Percentiles rank a stretch among this genome's conserved stretches.
phyloP scores from a whole-genome alignment of 345 rosid genomes.

The Abelmoschus esculentus region DNA sequence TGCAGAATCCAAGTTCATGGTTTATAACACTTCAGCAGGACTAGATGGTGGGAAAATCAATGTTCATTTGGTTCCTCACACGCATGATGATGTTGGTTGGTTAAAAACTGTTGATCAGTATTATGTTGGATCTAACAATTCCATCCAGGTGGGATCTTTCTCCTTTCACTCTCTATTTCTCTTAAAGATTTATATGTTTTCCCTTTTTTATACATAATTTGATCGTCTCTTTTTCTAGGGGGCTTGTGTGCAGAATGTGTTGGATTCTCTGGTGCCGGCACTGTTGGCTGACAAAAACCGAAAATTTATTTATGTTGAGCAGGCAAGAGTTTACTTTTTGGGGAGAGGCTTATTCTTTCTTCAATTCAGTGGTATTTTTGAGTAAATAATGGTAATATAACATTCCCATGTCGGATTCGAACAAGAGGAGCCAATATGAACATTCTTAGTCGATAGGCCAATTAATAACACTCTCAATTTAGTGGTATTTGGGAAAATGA shows the following conservation, averaged over 20 bases:
- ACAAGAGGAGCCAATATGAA: too few relatives aligned
- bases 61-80: conserved; percentile 89
- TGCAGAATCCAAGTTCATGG: conserved; percentile 60
- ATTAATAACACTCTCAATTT: too few relatives aligned
- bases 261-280: conserved; percentile 90
- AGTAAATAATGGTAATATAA: too few relatives aligned
- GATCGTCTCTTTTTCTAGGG: conserved; percentile 31
- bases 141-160: conserved; percentile 59
- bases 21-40: conserved; percentile 75
- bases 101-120: conserved; percentile 96
- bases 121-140: conserved; percentile 96
- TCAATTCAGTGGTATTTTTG: neutral
- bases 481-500: neutral
- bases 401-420: too few relatives aligned
- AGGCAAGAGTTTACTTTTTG: conserved; percentile 31
- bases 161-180: neutral
- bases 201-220: neutral
- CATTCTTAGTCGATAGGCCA: too few relatives aligned
- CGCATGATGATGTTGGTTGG: conserved; percentile 99
- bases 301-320: conserved; percentile 79
- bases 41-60: conserved; percentile 74
- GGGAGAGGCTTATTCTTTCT: conserved; percentile 3
- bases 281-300: conserved; percentile 83
- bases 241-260: conserved; percentile 88
- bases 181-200: neutral